Base-by-base conservation (phyloP, 225 moss, liverwort and hornwort genomes). In the Takakia lepidozioides region DNA sequence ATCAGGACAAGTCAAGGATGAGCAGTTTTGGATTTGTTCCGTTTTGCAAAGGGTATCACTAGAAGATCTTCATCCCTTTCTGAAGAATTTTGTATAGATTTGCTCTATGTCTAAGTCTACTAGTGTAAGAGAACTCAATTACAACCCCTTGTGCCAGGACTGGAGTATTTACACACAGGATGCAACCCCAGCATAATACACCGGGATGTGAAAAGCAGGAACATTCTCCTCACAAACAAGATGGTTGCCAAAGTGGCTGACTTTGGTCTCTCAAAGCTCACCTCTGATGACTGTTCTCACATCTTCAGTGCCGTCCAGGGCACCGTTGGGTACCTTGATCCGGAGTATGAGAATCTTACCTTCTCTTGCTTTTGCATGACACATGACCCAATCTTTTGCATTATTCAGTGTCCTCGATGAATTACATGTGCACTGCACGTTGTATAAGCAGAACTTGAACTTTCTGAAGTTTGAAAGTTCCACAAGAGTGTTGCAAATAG, bases 171-270 rank as follows among this genome's bases (percentile, higher is more conserved):
- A 38, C 65, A 66, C 45, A 51, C 56, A 8, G 55, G 50, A 23
- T 55, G 60, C 28, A 61, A 40, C 10, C 70, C 64, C 3, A 50
- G 38, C 10, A 60, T 71, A 20, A 65, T 71, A 6, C 65, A 65
- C 51, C 49, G 71, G 2, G 71, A 71, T 34, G 59, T 71, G 4
- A 71, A 71, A 24, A 50, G 59, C 49, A 59, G 50, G 38, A 71
- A 71, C 51, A 60, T 65, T 10, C 46, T 65, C 20, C 45, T 65
- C 28, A 56, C 50, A 3, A 50, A 61, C 4, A 65, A 40, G 24
- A 43, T 43, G 25, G 36, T 47, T 25, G 64, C 49, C 2, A 65
- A 60, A 40, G 55, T 71, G 17, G 46, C 47, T 22, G 70, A 71
- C 44, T 53, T 71, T 13, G 70, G 70, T 10, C 61, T 69, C 16